phyloP scores from a whole-genome alignment of 306 rosid species.

The Senna siamea region DNA sequence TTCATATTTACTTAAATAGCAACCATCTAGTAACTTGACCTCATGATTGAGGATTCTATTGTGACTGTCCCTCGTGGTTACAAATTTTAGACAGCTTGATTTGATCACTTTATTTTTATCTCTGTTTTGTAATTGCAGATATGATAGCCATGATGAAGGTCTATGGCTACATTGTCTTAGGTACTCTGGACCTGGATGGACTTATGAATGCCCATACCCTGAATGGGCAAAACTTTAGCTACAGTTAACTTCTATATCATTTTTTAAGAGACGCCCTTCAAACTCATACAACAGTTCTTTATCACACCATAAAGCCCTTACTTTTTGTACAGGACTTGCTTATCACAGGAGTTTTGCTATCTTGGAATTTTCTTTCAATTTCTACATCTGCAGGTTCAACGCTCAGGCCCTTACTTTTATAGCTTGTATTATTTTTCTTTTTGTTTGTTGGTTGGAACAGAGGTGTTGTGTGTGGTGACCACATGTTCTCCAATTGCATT shows the following conservation, averaged over 20 bases:
- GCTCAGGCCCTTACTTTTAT: neutral
- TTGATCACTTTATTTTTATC: too few relatives aligned
- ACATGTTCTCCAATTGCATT: slow-evolving; percentile 21
- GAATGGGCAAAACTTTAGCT: slow-evolving; percentile 60
- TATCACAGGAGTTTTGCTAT: neutral
- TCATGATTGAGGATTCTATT: neutral
- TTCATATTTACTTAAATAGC: neutral
- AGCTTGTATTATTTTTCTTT: neutral
- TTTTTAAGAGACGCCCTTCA: neutral
- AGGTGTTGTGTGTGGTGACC: slow-evolving; percentile 28
- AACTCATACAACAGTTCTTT: neutral
- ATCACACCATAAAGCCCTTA: neutral
- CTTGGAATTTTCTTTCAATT: neutral
- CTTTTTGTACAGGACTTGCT: neutral
- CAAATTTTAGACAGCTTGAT: neutral
- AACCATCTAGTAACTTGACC: neutral
- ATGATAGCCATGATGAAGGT: slow-evolving; percentile 60
- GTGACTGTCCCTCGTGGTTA: slow-evolving; percentile 6
- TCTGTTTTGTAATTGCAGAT: slow-evolving; percentile 48
- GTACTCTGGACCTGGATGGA: slow-evolving; percentile 73
- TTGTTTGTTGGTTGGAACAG: slow-evolving; percentile 14
- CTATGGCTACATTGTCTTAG: slow-evolving; percentile 70
- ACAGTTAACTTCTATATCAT: neutral
- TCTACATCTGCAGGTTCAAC: neutral
- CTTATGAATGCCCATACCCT: slow-evolving; percentile 66